phyloP scores from a whole-genome alignment of 352 stramenopile genomes.

The Sclerospora graminicola region DNA sequence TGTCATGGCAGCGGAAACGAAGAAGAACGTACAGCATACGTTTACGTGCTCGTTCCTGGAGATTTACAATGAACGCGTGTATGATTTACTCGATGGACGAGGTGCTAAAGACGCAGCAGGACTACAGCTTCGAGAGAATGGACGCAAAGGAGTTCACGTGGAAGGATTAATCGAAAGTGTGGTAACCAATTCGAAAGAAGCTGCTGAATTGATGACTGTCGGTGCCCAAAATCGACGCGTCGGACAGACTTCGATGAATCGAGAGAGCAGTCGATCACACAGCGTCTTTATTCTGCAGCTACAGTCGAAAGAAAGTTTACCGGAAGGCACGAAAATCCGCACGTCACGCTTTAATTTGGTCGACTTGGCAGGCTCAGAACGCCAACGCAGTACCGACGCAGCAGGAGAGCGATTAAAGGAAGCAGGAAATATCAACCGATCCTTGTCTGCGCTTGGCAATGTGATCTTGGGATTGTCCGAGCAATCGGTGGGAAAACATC shows the following conservation, averaged over 20 bases:
- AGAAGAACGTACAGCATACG: constrained; percentile 39
- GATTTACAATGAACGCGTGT: constrained; percentile 94
- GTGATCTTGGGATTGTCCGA: constrained; percentile 90
- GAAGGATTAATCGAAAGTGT: constrained; percentile 70
- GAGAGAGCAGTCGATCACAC: constrained; percentile 75
- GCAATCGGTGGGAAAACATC: constrained; percentile 66
- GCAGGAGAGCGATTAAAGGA: constrained; percentile 94
- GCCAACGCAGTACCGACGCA: constrained; percentile 91
- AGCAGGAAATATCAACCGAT: constrained; percentile 95
- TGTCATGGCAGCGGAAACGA: constrained; percentile 7
- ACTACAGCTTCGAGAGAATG: constrained; percentile 61
- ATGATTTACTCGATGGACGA: constrained; percentile 79
- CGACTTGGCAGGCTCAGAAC: constrained; percentile 96
- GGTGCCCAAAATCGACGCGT: constrained; percentile 69
- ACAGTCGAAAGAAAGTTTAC: constrained; percentile 46
- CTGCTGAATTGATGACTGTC: constrained; percentile 63
- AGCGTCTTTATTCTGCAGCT: constrained; percentile 81
- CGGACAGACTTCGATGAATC: constrained; percentile 79
- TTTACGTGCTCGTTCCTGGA: constrained; percentile 88
- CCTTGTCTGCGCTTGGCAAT: constrained; percentile 91
- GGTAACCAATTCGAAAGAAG: constrained; percentile 52
- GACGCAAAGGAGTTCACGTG: constrained; percentile 62
- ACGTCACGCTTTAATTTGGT: constrained; percentile 95
- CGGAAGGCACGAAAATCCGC: constrained; percentile 55
- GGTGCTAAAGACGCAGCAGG: constrained; percentile 43